Evolutionary conservation across 108 stramenopile genomes (phyloP), one percentile per base, ranked within the genome.

Genomic region (Craspedostauros australis): DNA sequence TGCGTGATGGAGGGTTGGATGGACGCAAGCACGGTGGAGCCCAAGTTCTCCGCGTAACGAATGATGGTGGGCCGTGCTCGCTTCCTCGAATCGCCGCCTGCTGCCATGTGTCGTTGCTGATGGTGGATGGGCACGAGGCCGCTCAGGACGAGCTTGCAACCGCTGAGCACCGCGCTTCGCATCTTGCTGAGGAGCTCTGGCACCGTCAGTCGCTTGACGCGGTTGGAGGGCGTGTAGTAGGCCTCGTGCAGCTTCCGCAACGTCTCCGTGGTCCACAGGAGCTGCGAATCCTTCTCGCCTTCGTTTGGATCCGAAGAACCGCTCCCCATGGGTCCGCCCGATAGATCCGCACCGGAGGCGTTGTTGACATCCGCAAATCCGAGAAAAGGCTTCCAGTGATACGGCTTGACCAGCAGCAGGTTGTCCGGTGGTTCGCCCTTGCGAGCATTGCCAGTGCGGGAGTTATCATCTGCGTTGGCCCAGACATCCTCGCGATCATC

Each of bases 401-500:
- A 93, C 12, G 91, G 84, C 55, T 68, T 59, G 5, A 84, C 82
- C 36, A 86, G 54, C 16, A 88, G 67, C 14, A 88, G 60, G 60
- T 88, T 88, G 51, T 76, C 74, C 24, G 91, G 91, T 14, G 91
- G 91, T 68, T 93, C 91, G 24, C 91, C 87, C 38, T 66, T 70
- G 40, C 55, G 56, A 7, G 68, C 62, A 30, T 15, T 23, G 7
- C 66, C 64, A n/a, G n/a, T n/a, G n/a, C n/a, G n/a, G 21, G 70
- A 62, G 56, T 84, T 90, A 40, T 86, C 74, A 18, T 62, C 48
- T 0, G 86, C 86, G 48, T 88, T 88, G 42, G 91, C 91, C 91
- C 91, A 93, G 2, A 93, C 91, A 68, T 93, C 91, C 71, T 93
- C 91, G 15, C 91, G 66, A 60, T 93, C 91, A 52, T 93, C 91